Evolutionary conservation across 176 grass and related monocot species (phyloP), one percentile per base, ranked within the genome.

Genomic region (Juncus effusus): DNA sequence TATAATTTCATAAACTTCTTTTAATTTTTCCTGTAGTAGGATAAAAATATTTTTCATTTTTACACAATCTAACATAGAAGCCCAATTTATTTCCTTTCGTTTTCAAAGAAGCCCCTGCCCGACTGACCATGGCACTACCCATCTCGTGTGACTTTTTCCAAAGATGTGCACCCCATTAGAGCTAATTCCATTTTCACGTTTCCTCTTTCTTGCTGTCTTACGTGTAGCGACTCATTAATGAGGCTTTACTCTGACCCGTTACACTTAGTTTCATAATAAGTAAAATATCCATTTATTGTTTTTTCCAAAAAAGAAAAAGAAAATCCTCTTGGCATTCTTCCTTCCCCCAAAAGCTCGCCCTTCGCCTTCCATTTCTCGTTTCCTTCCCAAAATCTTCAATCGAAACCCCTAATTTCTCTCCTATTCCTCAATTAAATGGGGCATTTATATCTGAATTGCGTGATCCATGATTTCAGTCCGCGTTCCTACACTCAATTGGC

Each of bases 401-500:
- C 40, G 38, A 9, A 6, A 4, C 19, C 47, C 10, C 37, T 57
- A 3, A 59, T 36, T 59, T 16, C 40, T 39, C 13, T 60, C 59
- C 7, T 40, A 0, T 16, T 67, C 16, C 9, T 63, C 2, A 78
- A 70, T 55, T 67, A 5, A 47, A 56, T 59, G 13, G 5, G 4
- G 4, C 38, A 5, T 47, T 11, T 67, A 16, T 3, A 19, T 28
- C 16, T 16, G 16, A 41, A 10, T 40, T 35, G 3, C 38, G 56
- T 53, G 51, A 56, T 70, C 61, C 51, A 63, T 60, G 78, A 70
- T 78, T 65, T 42, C 55, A 55, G 56, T 47, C 65, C 62, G 69
- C 42, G 79, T 68, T 79, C 76, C 78, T 3, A 16, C 44, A 36
- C 55, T 3, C 13, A 38, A 15, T 71, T 59, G 35, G 9, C 38